Base-by-base conservation (phyloP, 2,329 filamentous ascomycete genomes). In the Nothophaeocryptopus gaeumannii region DNA sequence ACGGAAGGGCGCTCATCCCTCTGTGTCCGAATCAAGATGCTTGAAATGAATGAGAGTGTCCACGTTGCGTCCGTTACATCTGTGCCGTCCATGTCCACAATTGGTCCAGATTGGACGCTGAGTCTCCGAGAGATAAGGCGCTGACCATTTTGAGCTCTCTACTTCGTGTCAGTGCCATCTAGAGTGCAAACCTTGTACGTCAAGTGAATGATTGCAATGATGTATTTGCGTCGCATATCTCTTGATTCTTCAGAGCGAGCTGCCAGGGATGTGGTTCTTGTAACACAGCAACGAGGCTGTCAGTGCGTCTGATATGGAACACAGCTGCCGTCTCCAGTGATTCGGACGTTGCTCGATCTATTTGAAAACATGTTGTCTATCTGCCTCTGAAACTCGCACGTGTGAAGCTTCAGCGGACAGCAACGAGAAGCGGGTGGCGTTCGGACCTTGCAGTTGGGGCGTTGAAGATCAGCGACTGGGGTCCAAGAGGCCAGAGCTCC, bases 341-440 rank as follows among this genome's bases (percentile, higher is more conserved):
- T 29, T 9, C 30, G 13, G 5, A 29, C n/a, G 26, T n/a, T 29
- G 30, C n/a, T 16, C 16, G 14, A 8, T n/a, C 20, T 26, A n/a
- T 20, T 14, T 16, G n/a, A 20, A 16, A 38, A 14, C 2, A 31
- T 31, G 32, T 12, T 35, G 30, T 37, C 14, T 49, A 13, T 31
- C 32, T 20, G 31, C 37, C 42, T 51, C 37, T 51, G 12, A 3
- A 36, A 38, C 31, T 29, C 12, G 42, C 48, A 51, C 48, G 42
- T 51, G 48, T 36, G 16, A 16, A 35, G 36, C 35, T 39, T 45
- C 39, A 12, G 8, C 20, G 20, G 34, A 5, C 12, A 15, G 40
- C 29, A 34, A 26, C 20, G 20, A 26, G 20, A 5, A 5, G 39
- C 49, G 45, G 45, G 50, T 52, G 50, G 50, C 50, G 50, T 35